These are phyloP conservation scores for Triglochin maritima DNA, from an alignment of 106 monocot genomes.

Conservation along the genomic window DNA sequence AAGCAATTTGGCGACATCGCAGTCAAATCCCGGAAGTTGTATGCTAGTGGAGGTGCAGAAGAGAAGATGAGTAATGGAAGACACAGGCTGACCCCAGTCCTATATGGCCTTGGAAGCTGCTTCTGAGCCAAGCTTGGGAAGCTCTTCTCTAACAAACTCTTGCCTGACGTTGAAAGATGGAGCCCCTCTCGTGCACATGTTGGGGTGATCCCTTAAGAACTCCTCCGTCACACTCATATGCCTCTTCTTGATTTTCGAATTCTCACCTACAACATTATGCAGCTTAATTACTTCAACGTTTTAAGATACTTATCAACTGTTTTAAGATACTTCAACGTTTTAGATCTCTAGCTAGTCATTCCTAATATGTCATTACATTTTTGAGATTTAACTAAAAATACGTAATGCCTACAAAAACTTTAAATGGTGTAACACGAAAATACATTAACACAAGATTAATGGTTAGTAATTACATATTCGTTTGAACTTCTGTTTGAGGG, in stretches of 20 bases:
- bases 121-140: constrained; percentile 15
- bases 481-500: constrained; percentile 71
- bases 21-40: no score
- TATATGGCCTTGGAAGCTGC: constrained; percentile 6
- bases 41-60: no score
- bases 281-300: no score
- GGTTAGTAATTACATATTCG: constrained; percentile 39
- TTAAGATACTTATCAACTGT: background rate
- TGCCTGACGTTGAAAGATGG: constrained; percentile 29
- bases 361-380: no score
- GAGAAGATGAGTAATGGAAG: no score
- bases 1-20: no score
- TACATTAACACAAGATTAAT: background rate
- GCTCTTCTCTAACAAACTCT: constrained; percentile 11
- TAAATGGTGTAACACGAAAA: no score
- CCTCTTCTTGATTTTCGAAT: constrained; percentile 20
- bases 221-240: constrained; percentile 19
- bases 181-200: constrained; percentile 25
- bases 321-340: no score
- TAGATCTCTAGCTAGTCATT: no score
- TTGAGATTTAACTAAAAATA: no score
- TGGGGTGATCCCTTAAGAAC: constrained; percentile 20
- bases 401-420: no score
- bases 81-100: no score
- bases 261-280: constrained; percentile 8